Evolutionary conservation across 257 asterid species (phyloP).

Genomic region (Salvia splendens): DNA sequence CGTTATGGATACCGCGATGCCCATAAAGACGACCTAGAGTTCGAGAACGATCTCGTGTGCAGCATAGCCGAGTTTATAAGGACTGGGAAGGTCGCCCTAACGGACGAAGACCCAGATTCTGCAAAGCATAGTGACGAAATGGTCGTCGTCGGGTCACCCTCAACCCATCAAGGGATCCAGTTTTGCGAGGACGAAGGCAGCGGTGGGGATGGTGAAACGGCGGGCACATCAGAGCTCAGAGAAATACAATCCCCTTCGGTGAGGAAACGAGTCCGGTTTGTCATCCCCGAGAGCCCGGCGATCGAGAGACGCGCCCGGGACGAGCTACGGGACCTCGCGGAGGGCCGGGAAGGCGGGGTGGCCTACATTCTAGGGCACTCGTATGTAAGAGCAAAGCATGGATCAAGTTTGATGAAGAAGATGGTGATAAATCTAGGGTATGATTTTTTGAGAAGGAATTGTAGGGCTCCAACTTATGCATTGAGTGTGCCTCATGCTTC

Average conservation of each 20-base stretch:
- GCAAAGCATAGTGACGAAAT: constrained; percentile 35
- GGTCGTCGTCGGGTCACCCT: constrained; percentile 69
- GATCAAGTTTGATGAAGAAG: constrained; percentile 67
- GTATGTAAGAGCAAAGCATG: constrained; percentile 71
- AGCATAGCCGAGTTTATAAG: constrained; percentile 75
- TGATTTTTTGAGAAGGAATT: constrained; percentile 78
- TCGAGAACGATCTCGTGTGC: constrained; percentile 71
- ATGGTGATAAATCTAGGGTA: constrained; percentile 66
- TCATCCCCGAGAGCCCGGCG: constrained; percentile 62
- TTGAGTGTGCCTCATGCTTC: constrained; percentile 77
- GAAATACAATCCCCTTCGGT: constrained; percentile 45
- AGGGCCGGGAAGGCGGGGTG: constrained; percentile 80
- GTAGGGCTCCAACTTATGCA: constrained; percentile 64
- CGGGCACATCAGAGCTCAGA: constrained; percentile 46
- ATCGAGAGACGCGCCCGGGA: constrained; percentile 45
- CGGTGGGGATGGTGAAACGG: constrained; percentile 11
- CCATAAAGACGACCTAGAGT: constrained; percentile 62
- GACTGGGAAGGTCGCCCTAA: constrained; percentile 37
- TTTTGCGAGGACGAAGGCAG: constrained; percentile 37
- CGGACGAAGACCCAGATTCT: constrained; percentile 22
- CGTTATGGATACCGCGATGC: constrained; percentile 83
- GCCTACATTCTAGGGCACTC: constrained; percentile 88
- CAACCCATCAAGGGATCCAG: constrained; percentile 51
- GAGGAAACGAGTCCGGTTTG: constrained; percentile 68
- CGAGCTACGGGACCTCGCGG: constrained; percentile 67